Base-by-base conservation (phyloP, 495 filamentous ascomycete species). In the Cercophora newfieldiana region DNA sequence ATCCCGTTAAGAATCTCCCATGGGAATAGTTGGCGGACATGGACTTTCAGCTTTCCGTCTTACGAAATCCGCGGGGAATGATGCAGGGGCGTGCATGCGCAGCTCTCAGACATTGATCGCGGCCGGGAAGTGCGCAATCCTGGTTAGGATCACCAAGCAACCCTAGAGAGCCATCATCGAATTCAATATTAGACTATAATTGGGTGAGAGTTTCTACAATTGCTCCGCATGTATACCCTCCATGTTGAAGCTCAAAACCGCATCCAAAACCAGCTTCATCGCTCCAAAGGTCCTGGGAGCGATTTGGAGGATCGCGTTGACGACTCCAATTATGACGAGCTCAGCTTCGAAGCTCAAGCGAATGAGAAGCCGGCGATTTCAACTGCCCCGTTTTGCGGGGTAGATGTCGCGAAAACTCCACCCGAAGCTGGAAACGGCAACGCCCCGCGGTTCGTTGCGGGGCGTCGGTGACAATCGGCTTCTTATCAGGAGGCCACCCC, bases 361-460 rank as follows among this genome's bases (percentile, higher is more conserved):
- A 66, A 66, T 66, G 7, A 51, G 24, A 26, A 3, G 19, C 16
- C 31, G 47, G n/a, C 16, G 64, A 66, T 66, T 66, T 66, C 57
- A 37, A 66, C 28, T 56, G 29, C 37, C 56, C 47, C 28, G 51
- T 63, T 54, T 54, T 63, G 50, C 61, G 50, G 61, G n/a, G 30
- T 63, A 54, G 16, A 8, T 37, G 14, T 37, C 19, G 12, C 30
- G 26, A 29, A 59, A 26, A 12, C 26, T 16, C 16, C 37, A 7
- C 48, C 48, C 16, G 48, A 21, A 16, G 54, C 26, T 30, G 37
- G 3, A 14, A 44, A 6, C 37, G 2, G 37, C 37, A 44, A 16
- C 37, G 28, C 55, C 55, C 55, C 55, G 55, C 55, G 19, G 21
- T 30, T 19, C n/a, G 7, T 28, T 30, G 53, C 28, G 25, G 53